phyloP scores from a whole-genome alignment of 1,284 basidiomycete genomes.

The Pseudozyma sp. region DNA sequence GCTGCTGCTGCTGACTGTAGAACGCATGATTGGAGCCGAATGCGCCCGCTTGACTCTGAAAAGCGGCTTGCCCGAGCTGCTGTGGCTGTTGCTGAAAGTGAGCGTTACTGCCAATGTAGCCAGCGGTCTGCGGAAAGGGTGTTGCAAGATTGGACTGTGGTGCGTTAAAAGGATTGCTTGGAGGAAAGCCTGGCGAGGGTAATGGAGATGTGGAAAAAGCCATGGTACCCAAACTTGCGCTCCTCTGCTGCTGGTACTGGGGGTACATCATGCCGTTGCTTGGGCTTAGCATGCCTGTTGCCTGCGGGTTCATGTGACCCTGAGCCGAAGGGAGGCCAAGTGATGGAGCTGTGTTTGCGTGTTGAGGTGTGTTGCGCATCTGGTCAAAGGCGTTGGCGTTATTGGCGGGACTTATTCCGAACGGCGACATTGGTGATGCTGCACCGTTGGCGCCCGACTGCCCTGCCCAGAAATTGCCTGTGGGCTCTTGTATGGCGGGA shows the following conservation, averaged over 20 bases:
- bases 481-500: slow-evolving; percentile 38
- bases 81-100: slow-evolving; percentile 29
- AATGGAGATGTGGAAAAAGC: slow-evolving; percentile 40
- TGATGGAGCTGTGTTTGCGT: slow-evolving; percentile 28
- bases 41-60: slow-evolving; percentile 19
- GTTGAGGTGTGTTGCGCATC: slow-evolving; percentile 23
- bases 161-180: slow-evolving; percentile 36
- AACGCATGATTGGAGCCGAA: slow-evolving; percentile 10
- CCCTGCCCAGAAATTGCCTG: slow-evolving; percentile 42
- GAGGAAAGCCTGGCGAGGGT: slow-evolving; percentile 18
- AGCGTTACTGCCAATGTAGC: slow-evolving; percentile 2
- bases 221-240: slow-evolving; percentile 44
- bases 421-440: slow-evolving; percentile 12
- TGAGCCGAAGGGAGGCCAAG: slow-evolving; percentile 7
- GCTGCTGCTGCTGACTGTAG: slow-evolving; percentile 20
- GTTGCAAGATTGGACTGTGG: slow-evolving; percentile 15
- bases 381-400: slow-evolving; percentile 7
- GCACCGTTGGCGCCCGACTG: neutral
- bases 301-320: slow-evolving; percentile 6
- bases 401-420: slow-evolving; percentile 26
- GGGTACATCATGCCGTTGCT: slow-evolving; percentile 28
- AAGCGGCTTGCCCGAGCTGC: slow-evolving; percentile 37
- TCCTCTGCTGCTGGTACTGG: slow-evolving; percentile 38
- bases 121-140: slow-evolving; percentile 16
- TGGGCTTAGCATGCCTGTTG: slow-evolving; percentile 31